These are phyloP conservation scores for Sporisorium sorghi DNA, from an alignment of 1,284 basidiomycete genomes.

Conservation along the genomic window DNA sequence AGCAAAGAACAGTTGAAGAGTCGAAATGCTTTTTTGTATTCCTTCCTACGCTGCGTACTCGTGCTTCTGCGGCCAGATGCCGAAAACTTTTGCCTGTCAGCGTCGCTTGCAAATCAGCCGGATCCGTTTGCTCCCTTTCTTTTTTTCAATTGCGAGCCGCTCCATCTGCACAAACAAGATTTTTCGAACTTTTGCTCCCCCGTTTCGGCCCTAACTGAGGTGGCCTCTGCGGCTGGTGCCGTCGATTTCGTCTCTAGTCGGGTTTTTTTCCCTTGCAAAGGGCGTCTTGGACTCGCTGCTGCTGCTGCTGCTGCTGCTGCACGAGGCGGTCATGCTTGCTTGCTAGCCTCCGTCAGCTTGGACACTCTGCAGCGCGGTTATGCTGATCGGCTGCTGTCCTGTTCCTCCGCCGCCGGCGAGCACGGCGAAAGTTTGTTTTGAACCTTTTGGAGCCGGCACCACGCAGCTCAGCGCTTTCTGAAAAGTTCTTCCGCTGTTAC, in stretches of 20 bases:
- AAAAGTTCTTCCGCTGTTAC: background rate
- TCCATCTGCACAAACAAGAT: too few relatives aligned
- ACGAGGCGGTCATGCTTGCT: slow-evolving; percentile 8
- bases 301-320: too few relatives aligned
- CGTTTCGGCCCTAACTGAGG: background rate
- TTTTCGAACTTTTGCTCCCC: background rate
- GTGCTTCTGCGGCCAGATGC: background rate
- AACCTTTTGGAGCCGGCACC: too few relatives aligned
- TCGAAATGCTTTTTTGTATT: background rate
- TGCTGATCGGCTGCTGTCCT: background rate
- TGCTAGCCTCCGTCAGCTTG: background rate
- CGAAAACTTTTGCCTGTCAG: slow-evolving; percentile 2
- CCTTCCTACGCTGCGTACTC: too few relatives aligned
- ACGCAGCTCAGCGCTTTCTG: background rate
- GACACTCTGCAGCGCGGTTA: background rate
- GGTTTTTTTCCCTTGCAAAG: too few relatives aligned
- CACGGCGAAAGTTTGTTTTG: background rate
- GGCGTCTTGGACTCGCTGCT: too few relatives aligned
- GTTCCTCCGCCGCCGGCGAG: slow-evolving; percentile 9
- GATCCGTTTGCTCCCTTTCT: background rate
- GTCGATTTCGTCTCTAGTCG: slow-evolving; percentile 3
- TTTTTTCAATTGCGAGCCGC: too few relatives aligned
- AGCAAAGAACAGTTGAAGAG: too few relatives aligned
- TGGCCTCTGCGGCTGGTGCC: background rate
- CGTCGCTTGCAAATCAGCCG: slow-evolving; percentile 9